Percentiles rank a stretch among this genome's conserved stretches.
These are phyloP conservation scores for Lipomyces kockii DNA, from an alignment of 805 yeast genomes.

Conservation along the genomic window DNA sequence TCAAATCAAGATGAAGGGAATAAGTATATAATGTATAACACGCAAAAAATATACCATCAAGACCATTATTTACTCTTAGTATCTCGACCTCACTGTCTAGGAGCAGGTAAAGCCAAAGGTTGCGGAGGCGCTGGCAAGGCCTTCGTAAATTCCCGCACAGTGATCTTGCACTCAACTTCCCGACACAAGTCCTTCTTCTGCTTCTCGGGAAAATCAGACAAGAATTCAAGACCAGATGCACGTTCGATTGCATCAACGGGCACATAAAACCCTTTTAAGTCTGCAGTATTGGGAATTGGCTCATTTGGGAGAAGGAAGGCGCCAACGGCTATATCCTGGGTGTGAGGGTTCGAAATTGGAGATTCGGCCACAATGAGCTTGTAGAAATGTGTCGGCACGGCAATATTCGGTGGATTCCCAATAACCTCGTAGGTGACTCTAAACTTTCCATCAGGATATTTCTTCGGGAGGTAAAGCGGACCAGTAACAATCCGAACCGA, in stretches of 20 bases:
- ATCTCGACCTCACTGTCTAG: slow-evolving; percentile 1
- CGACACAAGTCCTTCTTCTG: slow-evolving; percentile 70
- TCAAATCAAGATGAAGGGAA: neutral
- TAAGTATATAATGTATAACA: neutral
- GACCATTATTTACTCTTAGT: neutral
- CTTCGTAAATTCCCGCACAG: slow-evolving; percentile 71
- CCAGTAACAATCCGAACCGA: slow-evolving; percentile 90
- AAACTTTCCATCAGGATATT: slow-evolving; percentile 80
- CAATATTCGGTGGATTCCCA: slow-evolving; percentile 94
- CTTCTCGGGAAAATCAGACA: slow-evolving; percentile 66
- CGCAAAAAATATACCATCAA: neutral
- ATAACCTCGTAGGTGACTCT: slow-evolving; percentile 87
- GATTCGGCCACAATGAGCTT: slow-evolving; percentile 86
- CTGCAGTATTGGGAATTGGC: slow-evolving; percentile 69
- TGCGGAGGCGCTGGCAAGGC: slow-evolving; percentile 31
- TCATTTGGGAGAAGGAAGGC: slow-evolving; percentile 95
- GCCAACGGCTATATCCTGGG: slow-evolving; percentile 64
- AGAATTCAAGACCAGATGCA: slow-evolving; percentile 78
- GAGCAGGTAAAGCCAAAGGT: slow-evolving; percentile 25
- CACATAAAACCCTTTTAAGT: slow-evolving; percentile 76
- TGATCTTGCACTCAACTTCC: slow-evolving; percentile 77
- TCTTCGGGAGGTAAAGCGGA: slow-evolving; percentile 84
- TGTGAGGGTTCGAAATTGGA: slow-evolving; percentile 47
- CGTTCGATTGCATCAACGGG: slow-evolving; percentile 90
- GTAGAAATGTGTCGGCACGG: slow-evolving; percentile 97